Conservation (phyloP, 1,284 basidiomycete species). For the Tilletia horrida region DNA sequence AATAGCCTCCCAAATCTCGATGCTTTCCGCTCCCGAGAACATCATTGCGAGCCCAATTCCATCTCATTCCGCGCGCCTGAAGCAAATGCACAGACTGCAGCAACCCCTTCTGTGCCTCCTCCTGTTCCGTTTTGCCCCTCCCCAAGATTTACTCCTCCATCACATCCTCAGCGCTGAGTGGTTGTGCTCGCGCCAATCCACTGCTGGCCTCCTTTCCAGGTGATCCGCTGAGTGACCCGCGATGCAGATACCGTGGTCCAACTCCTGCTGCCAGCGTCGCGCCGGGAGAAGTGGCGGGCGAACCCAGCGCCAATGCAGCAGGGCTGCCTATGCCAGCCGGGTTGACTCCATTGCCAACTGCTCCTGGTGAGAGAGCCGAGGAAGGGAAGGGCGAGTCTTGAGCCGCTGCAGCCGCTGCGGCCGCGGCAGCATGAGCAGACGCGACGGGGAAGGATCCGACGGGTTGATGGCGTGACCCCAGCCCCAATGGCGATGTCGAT, state of each 20-base stretch:
- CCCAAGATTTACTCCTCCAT: conserved; percentile 36
- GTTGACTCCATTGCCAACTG: conserved; percentile 60
- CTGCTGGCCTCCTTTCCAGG: conserved; percentile 41
- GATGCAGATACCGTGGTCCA: conserved; percentile 4
- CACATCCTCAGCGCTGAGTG: conserved; percentile 39
- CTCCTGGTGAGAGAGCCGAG: conserved; percentile 70
- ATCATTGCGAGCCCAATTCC: too few relatives aligned
- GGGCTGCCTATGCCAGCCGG: conserved; percentile 39
- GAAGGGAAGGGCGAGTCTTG: conserved; percentile 16
- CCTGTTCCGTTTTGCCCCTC: background rate
- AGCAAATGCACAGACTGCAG: too few relatives aligned
- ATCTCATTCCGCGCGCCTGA: too few relatives aligned
- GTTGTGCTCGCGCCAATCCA: conserved; percentile 36
- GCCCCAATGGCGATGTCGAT: background rate
- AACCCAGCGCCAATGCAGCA: conserved; percentile 63
- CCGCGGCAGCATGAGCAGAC: background rate
- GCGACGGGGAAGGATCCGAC: conserved; percentile 12
- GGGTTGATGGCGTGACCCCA: background rate
- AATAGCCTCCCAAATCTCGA: too few relatives aligned
- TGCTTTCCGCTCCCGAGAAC: too few relatives aligned
- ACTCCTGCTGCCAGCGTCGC: conserved; percentile 23
- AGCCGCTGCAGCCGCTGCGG: conserved; percentile 5
- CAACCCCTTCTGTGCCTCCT: background rate
- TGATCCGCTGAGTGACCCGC: conserved; percentile 23
- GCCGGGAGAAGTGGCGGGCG: conserved; percentile 53